phyloP scores from a whole-genome alignment of 1,139 yeast species.

The Kodamaea plutei region DNA sequence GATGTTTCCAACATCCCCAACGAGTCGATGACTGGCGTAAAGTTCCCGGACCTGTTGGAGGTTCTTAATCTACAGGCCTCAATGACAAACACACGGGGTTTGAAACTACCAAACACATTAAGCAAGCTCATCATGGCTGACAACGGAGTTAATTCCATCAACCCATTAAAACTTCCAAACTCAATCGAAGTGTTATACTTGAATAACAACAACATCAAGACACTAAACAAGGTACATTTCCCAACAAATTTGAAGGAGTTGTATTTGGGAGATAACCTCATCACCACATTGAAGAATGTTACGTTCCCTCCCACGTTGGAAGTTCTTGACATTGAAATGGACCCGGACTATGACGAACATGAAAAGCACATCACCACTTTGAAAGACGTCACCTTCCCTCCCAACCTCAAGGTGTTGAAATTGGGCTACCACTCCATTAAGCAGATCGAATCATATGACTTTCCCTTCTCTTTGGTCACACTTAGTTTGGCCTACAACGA shows the following conservation, averaged over 20 bases:
- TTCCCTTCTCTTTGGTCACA: conserved; percentile 30
- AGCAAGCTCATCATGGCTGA: conserved; percentile 32
- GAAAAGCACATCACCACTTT: conserved; percentile 43
- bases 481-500: conserved; percentile 41
- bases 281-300: conserved; percentile 45
- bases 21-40: conserved; percentile 47
- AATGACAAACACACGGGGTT: conserved; percentile 46
- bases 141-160: conserved; percentile 45
- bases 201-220: conserved; percentile 41
- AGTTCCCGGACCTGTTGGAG: conserved; percentile 39
- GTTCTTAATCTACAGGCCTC: conserved; percentile 41
- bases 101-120: conserved; percentile 35
- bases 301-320: conserved; percentile 36
- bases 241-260: conserved; percentile 35
- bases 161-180: conserved; percentile 43
- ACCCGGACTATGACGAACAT: conserved; percentile 38
- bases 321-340: conserved; percentile 41
- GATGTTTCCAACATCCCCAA: conserved; percentile 44
- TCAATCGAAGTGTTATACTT: conserved; percentile 36
- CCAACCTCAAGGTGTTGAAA: conserved; percentile 31
- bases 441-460: conserved; percentile 37
- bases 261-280: conserved; percentile 40
- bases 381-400: conserved; percentile 42
- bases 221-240: conserved; percentile 42
- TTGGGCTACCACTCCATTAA: conserved; percentile 41